Conservation (phyloP, 176 grass and related monocot species). For the Aegilops umbellulata region DNA sequence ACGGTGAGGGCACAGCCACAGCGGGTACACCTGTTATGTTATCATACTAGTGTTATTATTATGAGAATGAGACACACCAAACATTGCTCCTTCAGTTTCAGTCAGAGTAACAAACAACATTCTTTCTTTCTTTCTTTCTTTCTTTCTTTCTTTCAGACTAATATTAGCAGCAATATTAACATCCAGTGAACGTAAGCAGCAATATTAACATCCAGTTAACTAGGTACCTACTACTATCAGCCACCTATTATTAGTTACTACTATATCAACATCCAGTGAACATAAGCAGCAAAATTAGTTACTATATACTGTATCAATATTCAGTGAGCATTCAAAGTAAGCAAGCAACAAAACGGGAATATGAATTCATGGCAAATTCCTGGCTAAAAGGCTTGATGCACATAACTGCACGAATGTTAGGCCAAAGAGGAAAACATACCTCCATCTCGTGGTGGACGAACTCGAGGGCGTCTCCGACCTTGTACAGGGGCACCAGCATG, state of each 20-base stretch:
- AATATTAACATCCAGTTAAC: no score
- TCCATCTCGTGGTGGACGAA: slow-evolving; percentile 85
- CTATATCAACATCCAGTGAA: no score
- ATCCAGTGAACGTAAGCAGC: no score
- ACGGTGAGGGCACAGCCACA: slow-evolving; percentile 93
- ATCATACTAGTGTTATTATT: background rate
- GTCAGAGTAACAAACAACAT: background rate
- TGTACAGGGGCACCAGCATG: slow-evolving; percentile 86
- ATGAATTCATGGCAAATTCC: background rate
- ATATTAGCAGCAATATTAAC: background rate
- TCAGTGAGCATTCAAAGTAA: no score
- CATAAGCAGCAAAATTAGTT: no score
- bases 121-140: background rate
- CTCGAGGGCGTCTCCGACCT: slow-evolving; percentile 87
- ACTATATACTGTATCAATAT: no score
- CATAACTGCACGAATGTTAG: background rate
- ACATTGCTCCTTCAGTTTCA: background rate
- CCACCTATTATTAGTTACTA: no score
- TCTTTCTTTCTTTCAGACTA: background rate
- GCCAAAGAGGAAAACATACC: slow-evolving; percentile 32
- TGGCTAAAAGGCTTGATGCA: background rate
- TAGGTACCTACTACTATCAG: no score
- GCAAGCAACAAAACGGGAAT: no score
- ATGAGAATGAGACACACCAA: no score
- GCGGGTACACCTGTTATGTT: slow-evolving; percentile 60